Base-by-base conservation (phyloP, 2,329 filamentous ascomycete species). In the Trichocomaceae sp. region DNA sequence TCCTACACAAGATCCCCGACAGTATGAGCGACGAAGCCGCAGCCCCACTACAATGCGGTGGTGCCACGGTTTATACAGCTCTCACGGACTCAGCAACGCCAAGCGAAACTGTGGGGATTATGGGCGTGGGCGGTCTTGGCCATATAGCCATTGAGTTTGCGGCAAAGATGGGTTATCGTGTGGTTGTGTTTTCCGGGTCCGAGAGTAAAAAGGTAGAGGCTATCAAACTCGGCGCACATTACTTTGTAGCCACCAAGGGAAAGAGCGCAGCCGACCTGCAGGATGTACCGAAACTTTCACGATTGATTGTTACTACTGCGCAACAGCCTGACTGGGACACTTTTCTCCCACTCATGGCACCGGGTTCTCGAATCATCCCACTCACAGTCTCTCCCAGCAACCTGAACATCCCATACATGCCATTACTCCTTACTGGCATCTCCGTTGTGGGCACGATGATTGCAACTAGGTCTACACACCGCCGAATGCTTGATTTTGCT, bases 81-180 rank as follows among this genome's bases (percentile, higher is more conserved):
- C 71, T 91, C 5, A 79, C 79, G 20, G 82, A 83, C 2, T 81
- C 85, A 0, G 86, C 84, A 1, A 86, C 86, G 67, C 82, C 85
- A 0, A 86, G 84, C 1, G 86, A 86, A 66, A 77, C 72, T 6
- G 85, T 91, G 0, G 87, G 80, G 0, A 80, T 90, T 48, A 75
- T 88, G n/a, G 86, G 87, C 3, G 73, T 90, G 6, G 87, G 87
- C 22, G 86, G 86, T 0, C 74, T 90, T 65, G 0, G 86, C n/a
- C 87, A 92, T 66, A 83, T 90, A 59, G 88, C 81, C 0, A 67
- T 92, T 15, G 75, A 88, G 56, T 90, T 82, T 68, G 84, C 87
- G 0, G 83, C 79, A 61, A 87, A 87, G 1, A 73, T 92, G 1
- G 85, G 83, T 12, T 84, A 83, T 20, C 83, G 88, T 47, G 76